phyloP scores from a whole-genome alignment of 2,329 filamentous ascomycete species.

The Aspergillus latus region DNA sequence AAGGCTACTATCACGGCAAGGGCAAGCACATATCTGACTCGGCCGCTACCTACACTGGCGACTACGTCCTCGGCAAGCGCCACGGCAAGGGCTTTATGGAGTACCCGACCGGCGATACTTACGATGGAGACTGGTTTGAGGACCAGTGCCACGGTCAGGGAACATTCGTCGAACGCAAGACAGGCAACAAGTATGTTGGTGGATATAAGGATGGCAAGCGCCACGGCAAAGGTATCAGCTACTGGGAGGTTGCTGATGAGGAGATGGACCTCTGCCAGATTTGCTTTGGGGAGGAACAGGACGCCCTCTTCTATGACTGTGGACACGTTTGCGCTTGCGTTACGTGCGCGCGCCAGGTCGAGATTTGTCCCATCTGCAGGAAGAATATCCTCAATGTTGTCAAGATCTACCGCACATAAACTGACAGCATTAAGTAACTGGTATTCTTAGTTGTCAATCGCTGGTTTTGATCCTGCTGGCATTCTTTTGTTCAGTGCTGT shows the following conservation, averaged over 20 bases:
- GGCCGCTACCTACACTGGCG: constrained; percentile 57
- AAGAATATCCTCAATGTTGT: constrained; percentile 57
- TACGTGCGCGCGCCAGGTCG: constrained; percentile 59
- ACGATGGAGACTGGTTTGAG: constrained; percentile 48
- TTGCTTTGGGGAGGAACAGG: constrained; percentile 61
- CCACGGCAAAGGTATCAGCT: constrained; percentile 61
- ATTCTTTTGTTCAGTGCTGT: background rate
- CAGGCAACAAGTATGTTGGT: constrained; percentile 61
- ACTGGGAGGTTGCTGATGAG: constrained; percentile 63
- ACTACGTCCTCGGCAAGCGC: constrained; percentile 53
- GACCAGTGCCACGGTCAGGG: constrained; percentile 56
- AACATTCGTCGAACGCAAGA: constrained; percentile 55
- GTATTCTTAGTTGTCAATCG: too few species aligned
- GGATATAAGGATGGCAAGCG: constrained; percentile 62
- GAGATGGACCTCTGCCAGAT: constrained; percentile 61
- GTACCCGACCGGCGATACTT: constrained; percentile 55
- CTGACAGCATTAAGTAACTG: background rate
- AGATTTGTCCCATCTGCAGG: constrained; percentile 62
- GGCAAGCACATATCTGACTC: constrained; percentile 55
- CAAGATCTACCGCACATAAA: constrained; percentile 53
- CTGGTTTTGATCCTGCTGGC: too few species aligned
- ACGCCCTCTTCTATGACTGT: constrained; percentile 63
- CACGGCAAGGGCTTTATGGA: constrained; percentile 59
- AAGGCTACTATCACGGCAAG: constrained; percentile 54
- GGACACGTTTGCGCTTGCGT: constrained; percentile 63